Conservation (phyloP, 139 green algal species). For the Desmodesmus armatus region DNA sequence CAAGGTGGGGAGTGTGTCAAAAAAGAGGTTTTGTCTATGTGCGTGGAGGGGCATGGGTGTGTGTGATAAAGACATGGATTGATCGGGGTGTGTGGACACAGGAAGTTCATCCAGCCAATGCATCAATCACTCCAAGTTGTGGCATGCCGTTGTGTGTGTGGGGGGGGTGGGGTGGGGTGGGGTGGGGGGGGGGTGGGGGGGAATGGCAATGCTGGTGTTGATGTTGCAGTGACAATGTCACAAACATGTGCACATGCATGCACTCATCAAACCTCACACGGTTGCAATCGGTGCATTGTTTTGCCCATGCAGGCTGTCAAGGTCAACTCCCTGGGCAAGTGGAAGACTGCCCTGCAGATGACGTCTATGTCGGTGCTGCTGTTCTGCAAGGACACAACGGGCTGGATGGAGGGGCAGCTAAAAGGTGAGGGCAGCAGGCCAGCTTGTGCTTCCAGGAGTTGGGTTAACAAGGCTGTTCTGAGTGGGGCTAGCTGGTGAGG, state of each 20-base stretch:
- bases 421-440: constrained; percentile 20
- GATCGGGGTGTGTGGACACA: no score
- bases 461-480: no score
- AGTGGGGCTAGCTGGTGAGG: no score
- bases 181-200: no score
- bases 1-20: constrained; percentile 57
- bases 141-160: no score
- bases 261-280: neutral
- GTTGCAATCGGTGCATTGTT: neutral
- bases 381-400: constrained; percentile 57
- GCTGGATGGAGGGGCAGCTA: constrained; percentile 42
- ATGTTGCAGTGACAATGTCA: neutral
- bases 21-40: neutral
- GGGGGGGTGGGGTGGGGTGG: no score
- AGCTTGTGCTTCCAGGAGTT: neutral
- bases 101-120: no score
- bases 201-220: neutral
- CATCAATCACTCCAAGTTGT: no score
- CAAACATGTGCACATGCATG: neutral
- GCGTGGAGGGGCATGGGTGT: no score
- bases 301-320: constrained; percentile 72
- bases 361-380: constrained; percentile 78
- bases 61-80: no score
- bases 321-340: constrained; percentile 91
- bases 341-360: constrained; percentile 87